phyloP scores from a whole-genome alignment of 805 yeast genomes.

The Torulaspora indica region DNA sequence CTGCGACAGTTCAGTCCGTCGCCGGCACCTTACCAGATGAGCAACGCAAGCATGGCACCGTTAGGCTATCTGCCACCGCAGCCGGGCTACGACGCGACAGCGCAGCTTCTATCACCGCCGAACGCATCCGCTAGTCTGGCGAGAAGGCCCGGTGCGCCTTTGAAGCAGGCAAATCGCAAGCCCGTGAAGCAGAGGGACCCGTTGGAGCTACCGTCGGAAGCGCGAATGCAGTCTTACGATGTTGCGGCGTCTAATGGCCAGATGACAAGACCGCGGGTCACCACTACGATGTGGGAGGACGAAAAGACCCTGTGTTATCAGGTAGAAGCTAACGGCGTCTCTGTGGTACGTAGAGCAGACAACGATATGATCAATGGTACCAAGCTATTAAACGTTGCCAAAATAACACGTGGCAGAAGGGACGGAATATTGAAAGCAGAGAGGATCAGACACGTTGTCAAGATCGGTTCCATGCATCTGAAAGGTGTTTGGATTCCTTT shows the following conservation, averaged over 20 bases:
- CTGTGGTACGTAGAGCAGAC: conserved; percentile 80
- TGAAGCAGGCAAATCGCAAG: conserved; percentile 1
- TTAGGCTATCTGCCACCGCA: conserved; percentile 9
- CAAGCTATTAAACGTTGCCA: conserved; percentile 74
- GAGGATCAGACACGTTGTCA: conserved; percentile 71
- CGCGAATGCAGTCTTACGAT: conserved; percentile 14
- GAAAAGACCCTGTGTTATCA: conserved; percentile 81
- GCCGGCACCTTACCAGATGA: conserved; percentile 9
- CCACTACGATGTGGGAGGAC: conserved; percentile 89
- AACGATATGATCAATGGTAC: conserved; percentile 85
- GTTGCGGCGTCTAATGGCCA: conserved; percentile 10
- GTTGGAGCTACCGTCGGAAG: conserved; percentile 6
- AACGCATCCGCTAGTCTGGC: background rate
- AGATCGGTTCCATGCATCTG: conserved; percentile 81
- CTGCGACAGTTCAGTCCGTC: conserved; percentile 15
- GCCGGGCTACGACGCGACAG: conserved; percentile 2
- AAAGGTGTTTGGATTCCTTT: conserved; percentile 91
- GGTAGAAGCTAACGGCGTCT: conserved; percentile 75
- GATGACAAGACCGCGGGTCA: conserved; percentile 50
- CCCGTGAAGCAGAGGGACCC: conserved; percentile 7
- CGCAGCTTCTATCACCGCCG: conserved; percentile 5
- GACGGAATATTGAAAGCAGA: conserved; percentile 80
- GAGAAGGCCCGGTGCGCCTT: conserved; percentile 1
- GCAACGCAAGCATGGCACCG: conserved; percentile 2
- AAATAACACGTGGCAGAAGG: conserved; percentile 81